A percentile compares a stretch with the other conserved stretches of the same genome.
Evolutionary conservation across 495 filamentous ascomycete genomes (phyloP).

Genomic region (Oidiodendron maius): DNA sequence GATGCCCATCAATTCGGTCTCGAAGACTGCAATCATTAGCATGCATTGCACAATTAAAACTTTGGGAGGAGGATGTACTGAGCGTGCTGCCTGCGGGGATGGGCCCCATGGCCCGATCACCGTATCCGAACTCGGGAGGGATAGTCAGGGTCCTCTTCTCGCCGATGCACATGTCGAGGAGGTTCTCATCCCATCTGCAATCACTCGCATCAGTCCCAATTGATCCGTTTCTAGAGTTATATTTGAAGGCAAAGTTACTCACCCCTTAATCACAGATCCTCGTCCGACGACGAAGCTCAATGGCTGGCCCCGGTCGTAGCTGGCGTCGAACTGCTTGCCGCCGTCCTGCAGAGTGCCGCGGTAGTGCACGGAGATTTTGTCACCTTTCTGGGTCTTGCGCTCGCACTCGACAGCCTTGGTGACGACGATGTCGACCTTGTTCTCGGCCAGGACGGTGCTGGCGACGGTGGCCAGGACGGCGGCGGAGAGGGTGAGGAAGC

Average conservation of each 20-base stretch:
- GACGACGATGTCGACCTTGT: conserved; percentile 66
- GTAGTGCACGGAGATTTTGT: conserved; percentile 83
- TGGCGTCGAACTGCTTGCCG: conserved; percentile 52
- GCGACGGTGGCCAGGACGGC: conserved; percentile 46
- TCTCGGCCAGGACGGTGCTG: conserved; percentile 42
- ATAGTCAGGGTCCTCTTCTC: conserved; percentile 92
- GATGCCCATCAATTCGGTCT: conserved; percentile 88
- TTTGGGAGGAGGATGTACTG: conserved; percentile 37
- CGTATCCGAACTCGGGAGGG: conserved; percentile 82
- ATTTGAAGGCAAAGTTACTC: conserved; percentile 17
- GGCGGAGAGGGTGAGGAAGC: conserved; percentile 51
- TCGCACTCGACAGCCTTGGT: conserved; percentile 64
- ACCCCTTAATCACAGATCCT: conserved; percentile 85
- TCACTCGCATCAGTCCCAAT: not conserved
- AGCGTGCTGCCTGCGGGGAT: conserved; percentile 76
- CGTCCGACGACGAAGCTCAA: conserved; percentile 73
- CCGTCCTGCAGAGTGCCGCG: conserved; percentile 63
- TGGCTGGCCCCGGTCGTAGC: conserved; percentile 68
- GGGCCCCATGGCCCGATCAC: conserved; percentile 63
- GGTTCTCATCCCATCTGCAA: conserved; percentile 76
- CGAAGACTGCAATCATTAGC: conserved; percentile 83
- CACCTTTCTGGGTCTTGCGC: conserved; percentile 70
- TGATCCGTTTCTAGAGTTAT: not conserved
- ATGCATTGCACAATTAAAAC: too few species aligned
- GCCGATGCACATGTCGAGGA: conserved; percentile 93